A percentile compares a stretch with the other conserved stretches of the same genome.
Evolutionary conservation across 164 flowering plant species (phyloP).

Genomic region (Dillenia suffruticosa): DNA sequence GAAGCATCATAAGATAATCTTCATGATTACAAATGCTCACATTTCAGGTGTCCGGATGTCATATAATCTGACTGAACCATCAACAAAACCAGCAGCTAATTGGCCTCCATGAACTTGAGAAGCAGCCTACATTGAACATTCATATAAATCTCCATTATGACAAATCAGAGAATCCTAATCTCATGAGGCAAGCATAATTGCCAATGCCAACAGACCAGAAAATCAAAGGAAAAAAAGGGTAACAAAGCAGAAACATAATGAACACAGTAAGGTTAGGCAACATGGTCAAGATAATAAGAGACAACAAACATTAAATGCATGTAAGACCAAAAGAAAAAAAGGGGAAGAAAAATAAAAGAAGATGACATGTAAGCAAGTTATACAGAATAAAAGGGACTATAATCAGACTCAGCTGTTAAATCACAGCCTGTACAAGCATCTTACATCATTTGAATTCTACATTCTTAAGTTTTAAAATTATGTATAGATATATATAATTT

Average conservation of each 20-base stretch:
- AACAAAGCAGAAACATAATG: not conserved
- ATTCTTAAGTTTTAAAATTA: no score
- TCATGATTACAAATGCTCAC: conserved; percentile 31
- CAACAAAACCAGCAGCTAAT: conserved; percentile 83
- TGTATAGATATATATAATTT: no score
- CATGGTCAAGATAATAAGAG: not conserved
- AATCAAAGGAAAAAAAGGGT: not conserved
- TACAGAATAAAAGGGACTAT: no score
- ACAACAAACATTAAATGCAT: not conserved
- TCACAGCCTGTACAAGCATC: no score
- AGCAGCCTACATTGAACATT: conserved; percentile 53
- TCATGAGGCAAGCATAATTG: conserved; percentile 1
- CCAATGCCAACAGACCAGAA: not conserved
- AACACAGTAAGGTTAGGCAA: not conserved
- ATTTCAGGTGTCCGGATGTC: conserved; percentile 84
- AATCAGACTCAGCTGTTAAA: no score
- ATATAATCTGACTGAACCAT: conserved; percentile 82
- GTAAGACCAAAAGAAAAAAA: no score
- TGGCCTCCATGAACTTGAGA: conserved; percentile 96
- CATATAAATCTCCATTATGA: no score
- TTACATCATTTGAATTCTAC: no score
- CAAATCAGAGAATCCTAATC: not conserved
- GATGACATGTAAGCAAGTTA: no score
- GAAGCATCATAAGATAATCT: not conserved
- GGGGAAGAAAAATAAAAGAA: no score